Conservation (phyloP, 345 rosid genomes). For the Adansonia digitata region DNA sequence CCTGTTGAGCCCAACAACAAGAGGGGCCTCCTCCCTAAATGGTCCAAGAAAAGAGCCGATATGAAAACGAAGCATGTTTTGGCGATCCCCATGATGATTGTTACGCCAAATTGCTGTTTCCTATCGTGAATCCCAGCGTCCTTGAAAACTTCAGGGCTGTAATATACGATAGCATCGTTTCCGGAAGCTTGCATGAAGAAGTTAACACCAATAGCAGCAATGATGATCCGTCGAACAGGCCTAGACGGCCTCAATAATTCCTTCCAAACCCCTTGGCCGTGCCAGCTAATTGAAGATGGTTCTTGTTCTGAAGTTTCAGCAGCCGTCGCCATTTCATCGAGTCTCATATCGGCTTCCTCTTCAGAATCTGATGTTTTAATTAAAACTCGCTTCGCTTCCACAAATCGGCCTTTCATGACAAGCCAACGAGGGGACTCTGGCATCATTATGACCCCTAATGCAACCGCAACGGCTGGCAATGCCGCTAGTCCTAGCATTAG, state of each 20-base stretch:
- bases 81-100: constrained; percentile 43
- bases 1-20: constrained; percentile 39
- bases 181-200: constrained; percentile 76
- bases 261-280: constrained; percentile 43
- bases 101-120: constrained; percentile 37
- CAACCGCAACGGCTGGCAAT: constrained; percentile 29
- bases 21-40: constrained; percentile 42
- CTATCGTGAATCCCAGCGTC: constrained; percentile 33
- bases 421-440: constrained; percentile 67
- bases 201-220: constrained; percentile 47
- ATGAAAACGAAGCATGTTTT: constrained; percentile 37
- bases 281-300: constrained; percentile 17
- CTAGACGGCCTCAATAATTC: constrained; percentile 32
- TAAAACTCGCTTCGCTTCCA: constrained; percentile 38
- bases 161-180: constrained; percentile 48
- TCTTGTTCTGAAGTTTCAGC: constrained; percentile 1
- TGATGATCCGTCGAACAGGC: constrained; percentile 34
- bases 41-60: constrained; percentile 45
- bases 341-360: constrained; percentile 37
- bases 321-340: constrained; percentile 32
- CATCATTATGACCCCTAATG: constrained; percentile 32
- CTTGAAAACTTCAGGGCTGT: constrained; percentile 50
- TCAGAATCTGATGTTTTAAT: constrained; percentile 33
- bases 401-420: constrained; percentile 39
- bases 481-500: constrained; percentile 52